Percentiles rank a stretch among this genome's conserved stretches.
These are phyloP conservation scores for Euphorbia corollata DNA, from an alignment of 441 rosid species.

Conservation along the genomic window DNA sequence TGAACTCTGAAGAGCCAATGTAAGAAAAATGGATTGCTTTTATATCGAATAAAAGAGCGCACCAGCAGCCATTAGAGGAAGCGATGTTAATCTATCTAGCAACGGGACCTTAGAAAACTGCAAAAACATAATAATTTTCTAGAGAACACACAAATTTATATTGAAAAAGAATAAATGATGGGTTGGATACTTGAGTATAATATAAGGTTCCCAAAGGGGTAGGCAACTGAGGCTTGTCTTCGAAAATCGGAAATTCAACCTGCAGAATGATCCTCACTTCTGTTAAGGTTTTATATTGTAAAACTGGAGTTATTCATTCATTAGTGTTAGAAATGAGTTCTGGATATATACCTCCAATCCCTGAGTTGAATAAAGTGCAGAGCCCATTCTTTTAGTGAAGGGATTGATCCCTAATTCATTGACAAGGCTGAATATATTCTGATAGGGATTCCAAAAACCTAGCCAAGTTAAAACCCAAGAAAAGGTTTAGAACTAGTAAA, in stretches of 20 bases:
- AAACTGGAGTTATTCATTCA: too few species aligned
- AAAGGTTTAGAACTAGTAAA: constrained; percentile 4
- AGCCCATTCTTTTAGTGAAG: constrained; percentile 41
- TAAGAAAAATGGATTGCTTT: neutral
- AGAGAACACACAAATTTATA: neutral
- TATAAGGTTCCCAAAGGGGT: constrained; percentile 52
- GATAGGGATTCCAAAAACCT: constrained; percentile 61
- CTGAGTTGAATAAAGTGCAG: constrained; percentile 44
- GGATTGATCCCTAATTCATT: constrained; percentile 51
- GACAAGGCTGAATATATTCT: constrained; percentile 49
- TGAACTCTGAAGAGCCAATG: neutral
- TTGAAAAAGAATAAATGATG: neutral
- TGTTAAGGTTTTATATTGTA: constrained; percentile 4
- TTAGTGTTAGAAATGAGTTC: too few species aligned
- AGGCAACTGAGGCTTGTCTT: constrained; percentile 55
- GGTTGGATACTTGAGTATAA: constrained; percentile 37
- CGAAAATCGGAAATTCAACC: constrained; percentile 62
- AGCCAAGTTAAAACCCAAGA: neutral
- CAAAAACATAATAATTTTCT: constrained; percentile 12
- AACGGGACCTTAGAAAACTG: constrained; percentile 45
- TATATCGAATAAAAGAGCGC: constrained; percentile 12
- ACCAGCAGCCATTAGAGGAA: constrained; percentile 63
- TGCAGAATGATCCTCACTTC: constrained; percentile 24
- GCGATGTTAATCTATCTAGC: constrained; percentile 43
- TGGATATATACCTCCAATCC: constrained; percentile 41